Evolutionary conservation across 192 early-diverging fungal genomes (phyloP).

Genomic region (Coemansia sp.): DNA sequence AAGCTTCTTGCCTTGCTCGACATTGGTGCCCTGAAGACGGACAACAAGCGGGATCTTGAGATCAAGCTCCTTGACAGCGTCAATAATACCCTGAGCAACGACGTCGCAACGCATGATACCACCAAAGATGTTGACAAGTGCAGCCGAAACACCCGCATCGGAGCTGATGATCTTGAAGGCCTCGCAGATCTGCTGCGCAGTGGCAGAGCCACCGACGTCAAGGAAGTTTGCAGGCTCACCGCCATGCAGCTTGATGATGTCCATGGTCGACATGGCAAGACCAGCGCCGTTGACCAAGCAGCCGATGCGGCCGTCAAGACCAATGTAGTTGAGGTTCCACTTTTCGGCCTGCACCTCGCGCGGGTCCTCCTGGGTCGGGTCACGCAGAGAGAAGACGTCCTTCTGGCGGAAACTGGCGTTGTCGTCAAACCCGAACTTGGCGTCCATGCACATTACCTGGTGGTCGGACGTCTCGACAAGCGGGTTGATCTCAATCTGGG

Average conservation of each 20-base stretch:
- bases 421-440: constrained; percentile 99
- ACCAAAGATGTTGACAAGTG: constrained; percentile 99
- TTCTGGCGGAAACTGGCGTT: constrained; percentile 98
- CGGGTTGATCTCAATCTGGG: constrained; percentile 99
- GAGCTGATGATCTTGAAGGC: constrained; percentile 99
- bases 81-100: constrained; percentile 97
- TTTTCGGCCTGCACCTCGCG: constrained; percentile 97
- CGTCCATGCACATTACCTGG: constrained; percentile 97
- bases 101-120: constrained; percentile 99
- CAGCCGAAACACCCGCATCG: constrained; percentile 93
- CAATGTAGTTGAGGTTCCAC: constrained; percentile 99
- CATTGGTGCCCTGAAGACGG: constrained; percentile 89
- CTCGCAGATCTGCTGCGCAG: constrained; percentile 93
- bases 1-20: constrained; percentile 88
- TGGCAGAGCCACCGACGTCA: constrained; percentile 97
- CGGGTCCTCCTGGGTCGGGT: constrained; percentile 93
- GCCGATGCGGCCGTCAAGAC: constrained; percentile 96
- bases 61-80: constrained; percentile 87
- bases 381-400: constrained; percentile 85
- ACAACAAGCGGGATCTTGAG: constrained; percentile 96
- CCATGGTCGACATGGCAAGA: constrained; percentile 99
- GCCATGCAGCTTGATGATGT: constrained; percentile 99
- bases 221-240: constrained; percentile 99
- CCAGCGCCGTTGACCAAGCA: constrained; percentile 99
- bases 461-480: constrained; percentile 88